Conservation (phyloP, 2,329 filamentous ascomycete genomes). For the Trichoderma sp. region DNA sequence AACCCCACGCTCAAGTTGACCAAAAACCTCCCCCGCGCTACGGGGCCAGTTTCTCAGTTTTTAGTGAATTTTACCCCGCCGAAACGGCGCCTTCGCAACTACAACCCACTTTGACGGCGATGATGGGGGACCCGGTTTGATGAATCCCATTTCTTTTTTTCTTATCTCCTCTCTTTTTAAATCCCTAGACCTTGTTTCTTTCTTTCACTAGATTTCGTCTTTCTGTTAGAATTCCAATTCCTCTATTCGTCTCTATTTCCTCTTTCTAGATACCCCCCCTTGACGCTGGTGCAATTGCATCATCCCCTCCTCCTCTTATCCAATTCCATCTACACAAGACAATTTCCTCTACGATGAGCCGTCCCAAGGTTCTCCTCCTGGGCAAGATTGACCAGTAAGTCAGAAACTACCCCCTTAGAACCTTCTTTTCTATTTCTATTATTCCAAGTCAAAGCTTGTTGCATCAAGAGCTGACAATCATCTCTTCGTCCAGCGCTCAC, state of each 20-base stretch:
- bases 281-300: background rate
- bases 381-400: conserved; percentile 41
- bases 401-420: background rate
- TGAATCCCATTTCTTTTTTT: background rate
- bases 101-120: background rate
- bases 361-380: conserved; percentile 40
- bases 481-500: conserved; percentile 48
- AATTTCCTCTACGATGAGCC: conserved; percentile 24
- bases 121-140: background rate
- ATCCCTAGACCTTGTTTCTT: background rate
- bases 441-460: background rate
- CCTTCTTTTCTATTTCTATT: background rate
- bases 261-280: background rate
- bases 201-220: background rate
- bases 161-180: background rate
- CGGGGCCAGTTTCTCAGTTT: background rate
- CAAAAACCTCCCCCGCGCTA: conserved; percentile 3
- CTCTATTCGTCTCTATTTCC: background rate
- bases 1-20: background rate
- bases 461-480: background rate
- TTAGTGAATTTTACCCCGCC: conserved; percentile 14
- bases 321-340: background rate
- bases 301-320: background rate
- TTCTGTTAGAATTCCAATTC: background rate
- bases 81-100: background rate